Conservation (phyloP, 106 monocot genomes). For the Gastrodia elata region DNA sequence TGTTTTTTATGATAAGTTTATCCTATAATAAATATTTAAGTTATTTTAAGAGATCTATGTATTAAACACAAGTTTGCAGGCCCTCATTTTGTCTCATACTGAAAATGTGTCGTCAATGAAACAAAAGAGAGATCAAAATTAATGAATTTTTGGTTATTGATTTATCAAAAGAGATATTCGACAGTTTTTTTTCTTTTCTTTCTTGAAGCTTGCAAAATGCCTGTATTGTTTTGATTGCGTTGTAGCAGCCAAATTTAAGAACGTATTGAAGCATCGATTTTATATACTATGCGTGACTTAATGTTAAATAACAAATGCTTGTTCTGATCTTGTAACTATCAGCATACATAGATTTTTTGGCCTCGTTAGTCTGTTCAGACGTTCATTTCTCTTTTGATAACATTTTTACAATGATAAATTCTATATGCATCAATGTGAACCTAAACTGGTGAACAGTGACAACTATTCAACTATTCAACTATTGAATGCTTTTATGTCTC, state of each 20-base stretch:
- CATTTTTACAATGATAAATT: neutral
- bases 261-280: neutral
- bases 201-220: neutral
- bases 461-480: constrained; percentile 1
- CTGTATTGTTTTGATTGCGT: neutral
- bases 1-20: neutral
- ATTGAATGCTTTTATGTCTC: neutral
- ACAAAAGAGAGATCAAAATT: neutral
- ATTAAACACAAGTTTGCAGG: too few species aligned
- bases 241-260: neutral
- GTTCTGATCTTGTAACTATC: neutral
- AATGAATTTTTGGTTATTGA: neutral
- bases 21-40: neutral
- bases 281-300: neutral
- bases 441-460: neutral
- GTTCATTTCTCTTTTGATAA: neutral
- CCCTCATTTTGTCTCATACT: too few species aligned
- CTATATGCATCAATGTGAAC: neutral
- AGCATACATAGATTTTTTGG: neutral
- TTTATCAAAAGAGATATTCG: neutral
- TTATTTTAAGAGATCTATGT: too few species aligned
- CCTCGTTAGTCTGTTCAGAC: neutral
- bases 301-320: neutral
- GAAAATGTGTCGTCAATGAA: neutral
- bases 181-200: neutral